Evolutionary conservation across 441 rosid species (phyloP), one percentile per base, ranked within the genome.

Genomic region (Pelargonium australe): DNA sequence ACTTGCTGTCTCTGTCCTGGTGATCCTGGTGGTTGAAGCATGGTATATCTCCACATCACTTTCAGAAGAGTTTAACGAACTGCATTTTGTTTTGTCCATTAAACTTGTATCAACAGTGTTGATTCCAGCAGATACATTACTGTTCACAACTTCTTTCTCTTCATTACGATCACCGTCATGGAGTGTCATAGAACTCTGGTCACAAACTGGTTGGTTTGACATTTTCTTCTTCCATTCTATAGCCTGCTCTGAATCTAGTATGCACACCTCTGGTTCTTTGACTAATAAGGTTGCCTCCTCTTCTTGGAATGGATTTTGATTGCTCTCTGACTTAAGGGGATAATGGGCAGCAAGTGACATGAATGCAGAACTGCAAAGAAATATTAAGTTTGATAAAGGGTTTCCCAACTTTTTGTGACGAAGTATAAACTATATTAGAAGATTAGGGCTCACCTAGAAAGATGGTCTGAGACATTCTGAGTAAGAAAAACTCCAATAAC

Each of bases 391-490:
- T 62, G 66, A 62, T 51, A 68, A 71, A 68, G 66, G 68, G 60
- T 72, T 44, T 63, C 10, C 43, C 43, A 40, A 31, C 31, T 13
- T 63, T 28, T 63, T 31, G 65, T 63, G 6, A 63, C 34, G 28
- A 25, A 68, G 73, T 55, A 66, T 61, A 57, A 63, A 64, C 65
- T 31, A 31, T 63, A 28, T n/a, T 31, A 63, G 19, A 63, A 63
- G n/a, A 41, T 13, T n/a, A 34, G 1, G 43, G 9, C 6, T 78
- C 81, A 95, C 99, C 99, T 95, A 73, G 99, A 95, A 61, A 95
- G 98, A 74, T 92, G 97, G 80, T 95, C 99, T 20, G 99, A 82
- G 70, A 95, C 99, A 77, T 95, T 95, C 72, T 95, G 99, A 58
- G 99, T 95, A 20, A 95, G 92, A 82, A 92, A 95, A 57, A 95